A percentile compares a stretch with the other conserved stretches of the same genome.
Evolutionary conservation across 192 early-diverging fungal genomes (phyloP).

Genomic region (Podila horticola): DNA sequence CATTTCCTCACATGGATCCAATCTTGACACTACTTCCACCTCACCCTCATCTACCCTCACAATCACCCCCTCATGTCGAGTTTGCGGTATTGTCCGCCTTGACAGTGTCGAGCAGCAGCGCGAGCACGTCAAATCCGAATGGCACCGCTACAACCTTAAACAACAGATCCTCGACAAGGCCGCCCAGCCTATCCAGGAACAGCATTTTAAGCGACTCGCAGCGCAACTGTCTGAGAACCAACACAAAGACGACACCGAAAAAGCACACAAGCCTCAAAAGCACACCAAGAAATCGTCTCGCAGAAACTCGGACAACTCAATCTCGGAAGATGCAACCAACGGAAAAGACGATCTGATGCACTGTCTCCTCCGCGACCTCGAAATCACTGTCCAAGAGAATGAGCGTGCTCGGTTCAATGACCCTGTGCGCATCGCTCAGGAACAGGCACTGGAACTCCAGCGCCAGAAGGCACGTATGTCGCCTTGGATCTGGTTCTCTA

Average conservation of each 20-base stretch:
- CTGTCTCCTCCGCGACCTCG: not conserved
- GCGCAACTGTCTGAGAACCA: slow-evolving; percentile 14
- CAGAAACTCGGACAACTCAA: slow-evolving; percentile 20
- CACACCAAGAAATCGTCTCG: too few species aligned
- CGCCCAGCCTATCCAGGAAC: slow-evolving; percentile 37
- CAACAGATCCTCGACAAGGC: slow-evolving; percentile 21
- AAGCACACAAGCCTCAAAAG: too few species aligned
- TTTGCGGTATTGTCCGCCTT: slow-evolving; percentile 34
- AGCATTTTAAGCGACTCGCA: slow-evolving; percentile 52
- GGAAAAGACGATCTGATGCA: slow-evolving; percentile 14
- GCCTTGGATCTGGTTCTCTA: slow-evolving; percentile 48
- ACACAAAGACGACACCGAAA: too few species aligned
- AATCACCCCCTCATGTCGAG: slow-evolving; percentile 32
- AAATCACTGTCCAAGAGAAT: slow-evolving; percentile 7
- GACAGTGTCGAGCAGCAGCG: slow-evolving; percentile 42
- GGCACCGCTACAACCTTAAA: slow-evolving; percentile 66
- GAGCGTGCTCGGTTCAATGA: not conserved
- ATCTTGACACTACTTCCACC: not conserved
- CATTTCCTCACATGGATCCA: not conserved
- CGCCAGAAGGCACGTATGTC: not conserved
- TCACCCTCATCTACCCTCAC: not conserved
- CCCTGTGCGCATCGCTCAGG: not conserved
- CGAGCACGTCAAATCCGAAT: slow-evolving; percentile 56
- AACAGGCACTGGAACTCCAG: slow-evolving; percentile 5
- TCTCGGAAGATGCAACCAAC: slow-evolving; percentile 3